These are phyloP conservation scores for Uronychia binucleata DNA, from an alignment of 73 alveolate genomes.

Conservation along the genomic window DNA sequence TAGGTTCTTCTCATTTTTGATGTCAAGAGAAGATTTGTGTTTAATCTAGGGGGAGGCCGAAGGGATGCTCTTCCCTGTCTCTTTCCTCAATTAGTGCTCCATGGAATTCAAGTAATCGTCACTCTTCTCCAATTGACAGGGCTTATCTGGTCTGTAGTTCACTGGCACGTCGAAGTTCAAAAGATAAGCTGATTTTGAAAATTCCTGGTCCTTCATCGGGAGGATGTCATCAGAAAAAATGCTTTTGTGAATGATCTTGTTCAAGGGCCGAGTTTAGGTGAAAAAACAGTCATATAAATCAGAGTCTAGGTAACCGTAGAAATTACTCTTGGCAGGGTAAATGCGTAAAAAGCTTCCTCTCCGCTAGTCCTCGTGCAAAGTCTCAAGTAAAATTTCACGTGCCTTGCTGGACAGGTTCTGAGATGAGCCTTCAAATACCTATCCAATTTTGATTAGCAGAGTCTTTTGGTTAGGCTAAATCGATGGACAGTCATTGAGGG, in stretches of 20 bases:
- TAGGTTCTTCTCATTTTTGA: not conserved
- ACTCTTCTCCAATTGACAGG: not conserved
- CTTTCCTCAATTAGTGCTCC: no score
- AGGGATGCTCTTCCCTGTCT: no score
- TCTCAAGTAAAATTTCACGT: not conserved
- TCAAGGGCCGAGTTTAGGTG: not conserved
- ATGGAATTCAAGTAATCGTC: no score
- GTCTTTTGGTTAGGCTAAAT: not conserved
- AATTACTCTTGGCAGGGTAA: constrained; percentile 38
- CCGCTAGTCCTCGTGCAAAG: not conserved
- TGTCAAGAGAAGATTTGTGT: not conserved
- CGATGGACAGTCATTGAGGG: not conserved
- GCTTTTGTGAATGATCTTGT: not conserved
- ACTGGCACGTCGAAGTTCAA: not conserved
- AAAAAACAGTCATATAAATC: constrained; percentile 43
- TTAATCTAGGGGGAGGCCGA: no score
- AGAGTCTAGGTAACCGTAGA: constrained; percentile 13
- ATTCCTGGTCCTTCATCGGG: not conserved
- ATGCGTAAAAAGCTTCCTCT: constrained; percentile 35
- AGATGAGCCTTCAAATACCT: constrained; percentile 8
- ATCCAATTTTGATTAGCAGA: not conserved
- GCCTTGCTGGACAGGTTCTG: not conserved
- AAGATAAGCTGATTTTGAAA: not conserved
- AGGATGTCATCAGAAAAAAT: not conserved
- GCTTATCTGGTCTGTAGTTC: not conserved